Evolutionary conservation across 441 rosid genomes (phyloP), one percentile per base, ranked within the genome.

Genomic region (Geranium incanum): DNA sequence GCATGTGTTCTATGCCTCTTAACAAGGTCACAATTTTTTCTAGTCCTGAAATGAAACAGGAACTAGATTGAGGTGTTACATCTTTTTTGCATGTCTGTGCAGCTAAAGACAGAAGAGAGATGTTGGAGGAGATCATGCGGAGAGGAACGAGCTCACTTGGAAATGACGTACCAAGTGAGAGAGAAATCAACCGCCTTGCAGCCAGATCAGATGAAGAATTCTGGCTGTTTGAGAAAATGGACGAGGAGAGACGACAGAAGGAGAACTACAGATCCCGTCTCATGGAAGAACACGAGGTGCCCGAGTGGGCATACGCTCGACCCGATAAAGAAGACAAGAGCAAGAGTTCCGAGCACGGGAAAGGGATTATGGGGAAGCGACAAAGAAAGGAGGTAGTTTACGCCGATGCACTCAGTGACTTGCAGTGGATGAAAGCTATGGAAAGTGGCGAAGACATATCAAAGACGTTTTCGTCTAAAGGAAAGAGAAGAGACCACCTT

Each of bases 91-190:
- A 50, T 77, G 65, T 48, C 55, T 12, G 50, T 84, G 86, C 96
- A 94, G 97, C 97, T 74, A 85, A 87, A 86, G 99, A 96, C 82
- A 88, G 99, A 77, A 87, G 88, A 79, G 96, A 88, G 80, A 84
- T 96, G 97, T 84, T 96, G 78, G 92, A 88, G 81, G 99, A 91
- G 84, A 90, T 96, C 65, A 93, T 93, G 99, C 89, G 96, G 23
- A 88, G 78, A 83, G 99, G 99, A 79, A 84, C 98, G 69, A 93
- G 99, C 76, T 86, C 98, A 50, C 92, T 93, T 33, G 99, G 99
- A 78, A 81, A 83, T 23, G 99, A 93, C 74, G 98, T 96, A 76
- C 99, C 98, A 23, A 96, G 97, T 75, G 98, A 96, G 84, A 89
- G 97, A 79, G 99, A 96, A 84, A 96, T 96, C 78, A 96, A 96